Conservation (phyloP, 1,284 basidiomycete genomes). For the Athelia psychrophila region DNA sequence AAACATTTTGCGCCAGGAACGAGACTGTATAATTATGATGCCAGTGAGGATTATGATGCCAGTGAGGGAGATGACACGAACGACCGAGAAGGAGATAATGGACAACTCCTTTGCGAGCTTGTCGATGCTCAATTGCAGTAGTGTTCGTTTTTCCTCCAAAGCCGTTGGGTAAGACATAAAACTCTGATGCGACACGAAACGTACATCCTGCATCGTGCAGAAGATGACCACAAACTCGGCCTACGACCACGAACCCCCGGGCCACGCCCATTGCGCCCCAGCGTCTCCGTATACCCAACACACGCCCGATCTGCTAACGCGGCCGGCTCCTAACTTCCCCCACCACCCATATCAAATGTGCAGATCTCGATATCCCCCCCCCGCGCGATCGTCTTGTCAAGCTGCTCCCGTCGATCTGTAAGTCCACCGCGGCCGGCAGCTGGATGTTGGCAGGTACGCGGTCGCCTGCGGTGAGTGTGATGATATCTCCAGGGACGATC, state of each 20-base stretch:
- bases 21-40: conserved; percentile 78
- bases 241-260: conserved; percentile 78
- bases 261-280: conserved; percentile 91
- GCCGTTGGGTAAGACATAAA: neutral
- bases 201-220: conserved; percentile 95
- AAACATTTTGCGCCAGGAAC: conserved; percentile 98
- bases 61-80: conserved; percentile 90
- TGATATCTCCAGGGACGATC: conserved; percentile 92
- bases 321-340: conserved; percentile 43
- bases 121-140: conserved; percentile 94
- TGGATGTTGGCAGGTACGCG: conserved; percentile 93
- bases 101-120: conserved; percentile 93
- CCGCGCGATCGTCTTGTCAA: conserved; percentile 86
- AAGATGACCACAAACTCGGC: conserved; percentile 98
- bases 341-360: conserved; percentile 22
- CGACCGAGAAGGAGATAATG: conserved; percentile 87
- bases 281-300: conserved; percentile 95
- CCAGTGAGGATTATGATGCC: no score
- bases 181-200: conserved; percentile 20
- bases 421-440: conserved; percentile 72
- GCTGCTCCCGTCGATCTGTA: conserved; percentile 95
- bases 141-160: conserved; percentile 89
- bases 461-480: conserved; percentile 88
- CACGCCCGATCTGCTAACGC: conserved; percentile 86
- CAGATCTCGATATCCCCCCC: conserved; percentile 67